Base-by-base conservation (phyloP, 345 rosid species). In the Durio zibethinus region DNA sequence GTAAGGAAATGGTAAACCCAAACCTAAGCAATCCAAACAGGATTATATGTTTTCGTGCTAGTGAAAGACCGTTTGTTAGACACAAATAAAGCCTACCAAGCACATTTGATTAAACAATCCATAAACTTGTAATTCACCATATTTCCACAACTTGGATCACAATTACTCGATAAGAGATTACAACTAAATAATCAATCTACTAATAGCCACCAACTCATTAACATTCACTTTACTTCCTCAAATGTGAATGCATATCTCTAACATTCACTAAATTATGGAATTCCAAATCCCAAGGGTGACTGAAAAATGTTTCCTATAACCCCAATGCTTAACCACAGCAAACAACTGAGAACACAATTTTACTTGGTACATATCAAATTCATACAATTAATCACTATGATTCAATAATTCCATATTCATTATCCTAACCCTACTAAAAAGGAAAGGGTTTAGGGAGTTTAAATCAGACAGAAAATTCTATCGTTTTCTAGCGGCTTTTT, bases 101-200 rank as follows among this genome's bases (percentile, higher is more conserved):
- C 45, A 53, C 5, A 11, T 27, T 72, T 31, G 75, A 53, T 20
- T 29, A 72, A 72, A 33, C 62, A 72, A 72, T 29, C 75, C n/a
- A 47, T 29, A 47, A 52, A 2, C 75, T 52, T 33, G 62, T 20
- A 72, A 11, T 72, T 50, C 43, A 72, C 31, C 5, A 10, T 6
- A 33, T 70, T 72, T 72, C 45, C 45, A 33, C 0, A n/a, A 52
- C 31, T 10, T 35, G 10, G 6, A 33, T 33, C 40, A 72, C 43
- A 50, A 8, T n/a, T 71, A 27, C 16, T 27, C 16, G 10, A 53
- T 12, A 52, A 20, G 20, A 47, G 15, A 10, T 52, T 27, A 53
- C 16, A 53, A 72, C 75, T 18, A 53, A 53, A 16, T 25, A 29
- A 4, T 47, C 57, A 47, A 69, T 47, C 74, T 27, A 8, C 57